Percentiles rank a stretch among this genome's conserved stretches.
phyloP scores from a whole-genome alignment of 768 basidiomycete species.

The Amanita jacksonii region DNA sequence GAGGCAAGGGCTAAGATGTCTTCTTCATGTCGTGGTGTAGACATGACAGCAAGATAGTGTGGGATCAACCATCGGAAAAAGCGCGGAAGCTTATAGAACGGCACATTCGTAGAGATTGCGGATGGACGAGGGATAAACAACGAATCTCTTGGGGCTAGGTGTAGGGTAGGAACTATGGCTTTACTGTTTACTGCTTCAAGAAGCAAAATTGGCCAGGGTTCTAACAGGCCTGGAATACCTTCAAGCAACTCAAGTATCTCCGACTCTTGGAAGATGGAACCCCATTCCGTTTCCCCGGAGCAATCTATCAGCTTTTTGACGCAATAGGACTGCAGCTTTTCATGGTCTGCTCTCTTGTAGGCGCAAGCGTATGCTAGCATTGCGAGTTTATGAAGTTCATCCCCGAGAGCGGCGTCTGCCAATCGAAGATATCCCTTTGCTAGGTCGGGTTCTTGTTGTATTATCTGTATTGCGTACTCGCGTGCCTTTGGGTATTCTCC shows the following conservation, averaged over 20 bases:
- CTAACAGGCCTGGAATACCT: conserved; percentile 23
- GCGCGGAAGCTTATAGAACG: conserved; percentile 36
- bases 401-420: conserved; percentile 32
- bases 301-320: conserved; percentile 35
- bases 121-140: conserved; percentile 25
- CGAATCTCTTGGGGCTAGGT: conserved; percentile 30
- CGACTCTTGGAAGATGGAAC: conserved; percentile 28
- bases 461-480: conserved; percentile 22
- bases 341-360: conserved; percentile 28
- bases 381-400: conserved; percentile 32
- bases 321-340: conserved; percentile 31
- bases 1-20: conserved; percentile 41
- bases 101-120: neutral
- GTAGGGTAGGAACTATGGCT: conserved; percentile 26
- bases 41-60: conserved; percentile 50
- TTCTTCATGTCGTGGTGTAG: conserved; percentile 39
- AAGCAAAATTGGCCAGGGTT: conserved; percentile 31
- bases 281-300: conserved; percentile 45
- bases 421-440: conserved; percentile 42
- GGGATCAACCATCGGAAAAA: conserved; percentile 60
- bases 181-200: conserved; percentile 24
- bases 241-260: conserved; percentile 32
- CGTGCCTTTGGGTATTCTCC: conserved; percentile 26
- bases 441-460: conserved; percentile 22
- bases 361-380: conserved; percentile 48